Percentiles rank a stretch among this genome's conserved stretches.
These are phyloP conservation scores for Galerina sulciceps DNA, from an alignment of 768 basidiomycete species.

Conservation along the genomic window DNA sequence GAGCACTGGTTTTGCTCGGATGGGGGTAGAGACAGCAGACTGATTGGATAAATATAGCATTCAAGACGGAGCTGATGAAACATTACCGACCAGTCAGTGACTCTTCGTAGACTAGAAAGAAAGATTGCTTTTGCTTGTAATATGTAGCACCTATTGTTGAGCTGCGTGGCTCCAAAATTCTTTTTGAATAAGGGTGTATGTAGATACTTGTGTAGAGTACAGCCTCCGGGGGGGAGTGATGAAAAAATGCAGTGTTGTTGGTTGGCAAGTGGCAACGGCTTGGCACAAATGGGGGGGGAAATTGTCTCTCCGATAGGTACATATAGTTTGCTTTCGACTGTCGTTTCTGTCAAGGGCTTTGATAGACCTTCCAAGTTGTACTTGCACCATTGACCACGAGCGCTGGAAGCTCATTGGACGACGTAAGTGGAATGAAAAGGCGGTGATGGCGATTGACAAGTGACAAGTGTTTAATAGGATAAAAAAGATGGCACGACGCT, in stretches of 20 bases:
- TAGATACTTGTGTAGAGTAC: too few species aligned
- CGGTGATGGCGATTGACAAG: conserved; percentile 5
- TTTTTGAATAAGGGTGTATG: too few species aligned
- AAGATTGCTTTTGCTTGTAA: too few species aligned
- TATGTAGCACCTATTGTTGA: conserved; percentile 8
- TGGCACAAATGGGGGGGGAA: conserved; percentile 3
- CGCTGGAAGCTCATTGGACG: conserved; percentile 21
- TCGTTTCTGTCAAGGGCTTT: conserved; percentile 17
- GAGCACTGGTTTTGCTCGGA: conserved; percentile 14
- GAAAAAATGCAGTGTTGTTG: conserved; percentile 5
- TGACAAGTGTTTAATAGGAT: conserved; percentile 4
- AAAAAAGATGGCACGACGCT: conserved; percentile 63
- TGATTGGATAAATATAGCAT: conserved; percentile 46
- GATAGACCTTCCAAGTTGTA: conserved; percentile 13
- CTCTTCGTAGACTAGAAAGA: conserved; percentile 21
- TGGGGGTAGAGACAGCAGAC: background rate
- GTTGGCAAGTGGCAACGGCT: conserved; percentile 16
- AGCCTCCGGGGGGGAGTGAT: too few species aligned
- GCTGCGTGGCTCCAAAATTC: conserved; percentile 10
- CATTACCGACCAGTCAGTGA: conserved; percentile 64
- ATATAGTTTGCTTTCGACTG: background rate
- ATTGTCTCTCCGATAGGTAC: background rate
- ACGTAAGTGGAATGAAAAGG: background rate
- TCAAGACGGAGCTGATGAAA: conserved; percentile 72
- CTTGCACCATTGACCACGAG: conserved; percentile 12